Base-by-base conservation (phyloP, 2,329 filamentous ascomycete species). In the Colletotrichum sp. region DNA sequence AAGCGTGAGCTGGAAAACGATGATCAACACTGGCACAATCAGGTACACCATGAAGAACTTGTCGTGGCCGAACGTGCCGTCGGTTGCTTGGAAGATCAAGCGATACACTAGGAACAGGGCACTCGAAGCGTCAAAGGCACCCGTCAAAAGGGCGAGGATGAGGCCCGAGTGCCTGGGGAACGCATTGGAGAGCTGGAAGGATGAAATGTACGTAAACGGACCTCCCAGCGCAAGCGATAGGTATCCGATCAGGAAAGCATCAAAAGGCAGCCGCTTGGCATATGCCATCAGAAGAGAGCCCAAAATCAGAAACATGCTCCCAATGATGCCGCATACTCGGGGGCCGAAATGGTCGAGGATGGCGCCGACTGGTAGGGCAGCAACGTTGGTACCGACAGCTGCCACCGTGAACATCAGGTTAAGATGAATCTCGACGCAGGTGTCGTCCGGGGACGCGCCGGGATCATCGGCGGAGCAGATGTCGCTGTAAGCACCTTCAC, bases 331-430 rank as follows among this genome's bases (percentile, higher is more conserved):
- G 80, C 94, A 94, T 6, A 95, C 89, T 71, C 94, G 91, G 16
- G 96, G 96, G 2, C 96, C 96, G 81, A 92, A 96, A 77, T 92
- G 90, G 85, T 98, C 96, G 26, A 98, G 90, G 60, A 98, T 93
- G 4, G 95, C 95, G 62, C 96, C 96, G 13, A 98, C 92, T 3
- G 96, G 95, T 8, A 98, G 89, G 15, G 96, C 96, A 55, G 93
- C 95, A 15, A 98, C 94, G 81, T 98, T 98, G 52, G 96, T 98
- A 8, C 92, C 94, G 12, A 98, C 95, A 16, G 95, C 96, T 15
- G 96, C 96, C 55, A 96, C 90, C 8, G 95, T 98, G 88, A 98
- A 98, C 95, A 98, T 98, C 79, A 98, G 87, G 83, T 98, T 98
- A 72, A 98, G 89, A 75, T 89, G 89, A 69, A 92, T 91, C 80